Percentiles rank a stretch among this genome's conserved stretches.
These are phyloP conservation scores for Apiotrichum laibachii DNA, from an alignment of 1,284 basidiomycete species.

Conservation along the genomic window DNA sequence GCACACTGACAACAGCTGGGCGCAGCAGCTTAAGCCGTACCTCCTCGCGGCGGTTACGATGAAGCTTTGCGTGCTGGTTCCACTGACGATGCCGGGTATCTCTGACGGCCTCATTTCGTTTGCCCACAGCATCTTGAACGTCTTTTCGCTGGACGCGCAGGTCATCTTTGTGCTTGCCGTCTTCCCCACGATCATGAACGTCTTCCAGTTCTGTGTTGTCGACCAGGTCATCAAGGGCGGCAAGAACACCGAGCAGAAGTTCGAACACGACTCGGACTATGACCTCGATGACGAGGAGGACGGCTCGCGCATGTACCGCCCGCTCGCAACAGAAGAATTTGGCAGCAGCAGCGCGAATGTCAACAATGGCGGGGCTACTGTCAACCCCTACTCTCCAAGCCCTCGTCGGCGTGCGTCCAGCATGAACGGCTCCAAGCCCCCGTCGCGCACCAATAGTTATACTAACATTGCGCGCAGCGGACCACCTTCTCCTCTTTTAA, in stretches of 20 bases:
- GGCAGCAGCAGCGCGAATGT: background rate
- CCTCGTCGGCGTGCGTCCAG: slow-evolving; percentile 8
- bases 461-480: background rate
- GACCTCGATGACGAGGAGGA: slow-evolving; percentile 14
- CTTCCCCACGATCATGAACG: slow-evolving; percentile 90
- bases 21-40: slow-evolving; percentile 80
- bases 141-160: slow-evolving; percentile 70
- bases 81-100: slow-evolving; percentile 60
- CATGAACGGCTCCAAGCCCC: background rate
- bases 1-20: slow-evolving; percentile 59
- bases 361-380: background rate
- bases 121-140: slow-evolving; percentile 77
- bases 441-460: slow-evolving; percentile 7
- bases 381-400: background rate
- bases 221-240: slow-evolving; percentile 51
- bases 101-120: slow-evolving; percentile 69
- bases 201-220: slow-evolving; percentile 62
- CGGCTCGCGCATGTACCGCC: slow-evolving; percentile 6
- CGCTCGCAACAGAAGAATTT: slow-evolving; percentile 11
- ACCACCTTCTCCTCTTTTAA: background rate
- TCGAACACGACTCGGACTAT: slow-evolving; percentile 1
- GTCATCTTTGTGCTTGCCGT: slow-evolving; percentile 88
- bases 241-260: slow-evolving; percentile 14
- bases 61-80: slow-evolving; percentile 77
- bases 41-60: slow-evolving; percentile 78